phyloP scores from a whole-genome alignment of 148 eudicot genomes.

The Agrostemma githago region DNA sequence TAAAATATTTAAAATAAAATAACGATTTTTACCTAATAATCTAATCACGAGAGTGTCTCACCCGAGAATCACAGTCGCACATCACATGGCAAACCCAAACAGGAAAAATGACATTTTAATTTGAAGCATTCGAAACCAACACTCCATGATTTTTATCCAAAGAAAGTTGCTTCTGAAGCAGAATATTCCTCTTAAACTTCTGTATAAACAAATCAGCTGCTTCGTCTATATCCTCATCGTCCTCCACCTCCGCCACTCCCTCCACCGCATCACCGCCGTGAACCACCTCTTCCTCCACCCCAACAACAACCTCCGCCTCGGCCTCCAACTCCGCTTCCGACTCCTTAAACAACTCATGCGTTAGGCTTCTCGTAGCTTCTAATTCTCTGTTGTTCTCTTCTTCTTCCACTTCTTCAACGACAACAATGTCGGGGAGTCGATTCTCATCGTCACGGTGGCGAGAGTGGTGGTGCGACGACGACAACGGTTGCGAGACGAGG shows the following conservation, averaged over 20 bases:
- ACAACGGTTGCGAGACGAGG: constrained; percentile 16
- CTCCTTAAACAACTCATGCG: background rate
- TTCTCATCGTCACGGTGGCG: background rate
- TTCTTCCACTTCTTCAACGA: background rate
- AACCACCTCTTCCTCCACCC: background rate
- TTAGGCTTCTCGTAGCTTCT: background rate
- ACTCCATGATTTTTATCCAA: constrained; percentile 19
- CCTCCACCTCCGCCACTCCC: background rate
- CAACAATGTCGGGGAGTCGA: background rate
- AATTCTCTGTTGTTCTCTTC: background rate
- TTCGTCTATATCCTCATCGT: constrained; percentile 34
- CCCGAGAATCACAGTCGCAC: too few relatives aligned
- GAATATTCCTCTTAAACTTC: constrained; percentile 32
- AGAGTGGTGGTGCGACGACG: constrained; percentile 11
- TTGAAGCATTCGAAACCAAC: constrained; percentile 12
- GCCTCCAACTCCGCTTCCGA: constrained; percentile 6
- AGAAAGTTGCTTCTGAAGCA: constrained; percentile 30
- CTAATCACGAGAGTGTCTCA: too few relatives aligned
- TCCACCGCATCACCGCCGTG: background rate
- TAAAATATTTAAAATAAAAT: too few relatives aligned
- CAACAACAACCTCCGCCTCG: background rate
- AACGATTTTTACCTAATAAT: too few relatives aligned
- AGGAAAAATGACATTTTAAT: too few relatives aligned
- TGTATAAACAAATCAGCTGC: constrained; percentile 43
- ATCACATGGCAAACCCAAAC: too few relatives aligned